phyloP scores from a whole-genome alignment of 208 protist species.

The Sergeia podlipaevii region DNA sequence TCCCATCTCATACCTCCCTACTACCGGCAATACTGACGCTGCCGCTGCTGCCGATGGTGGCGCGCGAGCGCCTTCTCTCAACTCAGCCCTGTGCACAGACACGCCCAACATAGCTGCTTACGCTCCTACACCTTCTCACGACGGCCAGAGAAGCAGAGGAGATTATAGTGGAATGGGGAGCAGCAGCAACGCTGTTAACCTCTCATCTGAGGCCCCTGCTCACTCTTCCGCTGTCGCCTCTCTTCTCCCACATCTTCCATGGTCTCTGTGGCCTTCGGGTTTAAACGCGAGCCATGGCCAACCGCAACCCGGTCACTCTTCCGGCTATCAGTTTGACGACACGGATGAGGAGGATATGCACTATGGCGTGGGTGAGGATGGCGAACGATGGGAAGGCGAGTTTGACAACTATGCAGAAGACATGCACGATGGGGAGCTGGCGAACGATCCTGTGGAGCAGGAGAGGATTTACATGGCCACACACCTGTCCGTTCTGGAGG shows the following conservation, averaged over 20 bases:
- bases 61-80: not conserved
- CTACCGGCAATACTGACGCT: not conserved
- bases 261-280: not conserved
- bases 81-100: not conserved
- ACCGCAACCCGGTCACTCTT: not conserved
- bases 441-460: constrained; percentile 27
- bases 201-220: not conserved
- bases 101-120: constrained; percentile 1
- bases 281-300: not conserved
- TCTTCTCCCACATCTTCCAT: too few relatives aligned
- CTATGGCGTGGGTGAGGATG: too few relatives aligned
- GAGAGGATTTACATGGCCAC: constrained; percentile 23
- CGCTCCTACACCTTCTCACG: not conserved
- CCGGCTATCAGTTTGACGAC: not conserved
- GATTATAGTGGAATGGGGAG: constrained; percentile 3
- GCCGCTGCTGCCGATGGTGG: not conserved
- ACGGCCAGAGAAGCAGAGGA: not conserved
- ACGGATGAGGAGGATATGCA: constrained; percentile 17
- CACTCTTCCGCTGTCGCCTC: not conserved
- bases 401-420: too few relatives aligned
- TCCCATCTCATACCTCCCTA: not conserved
- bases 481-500: constrained; percentile 30
- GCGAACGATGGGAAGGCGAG: too few relatives aligned
- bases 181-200: not conserved
- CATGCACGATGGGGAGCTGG: too few relatives aligned